Base-by-base conservation (phyloP, 345 rosid species). In the Syzygium aromaticum region DNA sequence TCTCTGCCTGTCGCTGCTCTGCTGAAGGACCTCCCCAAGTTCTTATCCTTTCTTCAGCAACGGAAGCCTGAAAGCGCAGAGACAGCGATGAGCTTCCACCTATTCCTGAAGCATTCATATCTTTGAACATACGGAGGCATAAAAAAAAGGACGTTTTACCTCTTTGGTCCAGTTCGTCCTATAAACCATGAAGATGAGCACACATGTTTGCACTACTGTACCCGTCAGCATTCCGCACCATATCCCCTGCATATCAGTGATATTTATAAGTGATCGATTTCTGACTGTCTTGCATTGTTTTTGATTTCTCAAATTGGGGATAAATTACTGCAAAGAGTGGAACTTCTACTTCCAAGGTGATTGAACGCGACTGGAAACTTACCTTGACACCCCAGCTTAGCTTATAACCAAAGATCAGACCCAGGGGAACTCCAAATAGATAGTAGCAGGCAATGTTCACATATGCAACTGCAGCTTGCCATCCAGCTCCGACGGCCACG, bases 181-280 rank as follows among this genome's bases (percentile, higher is more conserved):
- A 85, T 90, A 94, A 28, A 95, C 89, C 95, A 96, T 94, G 86
- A 87, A 88, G 23, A 91, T 90, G 3, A 96, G 92, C 6, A 94
- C 91, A 73, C 87, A 77, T 11, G 96, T 94, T 85, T 96, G 98
- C 28, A 93, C 87, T 84, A 91, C 87, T 2, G 95, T 94, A 54
- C 98, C 98, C 3, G 89, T 84, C 43, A 96, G 43, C 98, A 96
- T 96, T 30, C 98, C 97, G 6, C 54, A 85, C 98, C 98, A 96
- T n/a, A 96, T 94, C 21, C 98, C 98, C 98, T 96, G 92, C 22
- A 23, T 84, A 78, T 73, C 78, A 67, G 9, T 67, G 78, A 33
- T 67, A 33, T 67, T 46, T 16, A 9, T 67, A 17, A 67, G 46
- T 67, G 46, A 67, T 33, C 78, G 1, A 7, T 67, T 67, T 33